phyloP scores from a whole-genome alignment of 768 basidiomycete species.

The Solioccasus polychromus region DNA sequence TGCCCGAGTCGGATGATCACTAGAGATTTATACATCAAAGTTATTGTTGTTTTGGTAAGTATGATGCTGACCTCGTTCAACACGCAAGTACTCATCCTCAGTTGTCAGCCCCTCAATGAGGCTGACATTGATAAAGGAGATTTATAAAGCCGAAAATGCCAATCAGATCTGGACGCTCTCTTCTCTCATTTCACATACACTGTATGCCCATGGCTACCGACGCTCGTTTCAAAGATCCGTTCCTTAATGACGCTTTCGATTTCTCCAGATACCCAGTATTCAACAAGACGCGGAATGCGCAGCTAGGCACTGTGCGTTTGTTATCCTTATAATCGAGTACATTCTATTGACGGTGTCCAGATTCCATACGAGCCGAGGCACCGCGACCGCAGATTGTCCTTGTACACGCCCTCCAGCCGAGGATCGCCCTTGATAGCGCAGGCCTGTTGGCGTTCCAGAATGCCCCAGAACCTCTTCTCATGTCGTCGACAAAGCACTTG shows the following conservation, averaged over 20 bases:
- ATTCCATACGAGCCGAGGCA: neutral
- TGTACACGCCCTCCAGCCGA: neutral
- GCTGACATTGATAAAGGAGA: too few relatives aligned
- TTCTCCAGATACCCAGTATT: slow-evolving; percentile 12
- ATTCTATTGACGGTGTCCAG: neutral
- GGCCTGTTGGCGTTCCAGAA: slow-evolving; percentile 9
- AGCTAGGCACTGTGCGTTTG: slow-evolving; percentile 5
- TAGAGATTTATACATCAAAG: too few relatives aligned
- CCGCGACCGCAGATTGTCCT: slow-evolving; percentile 1
- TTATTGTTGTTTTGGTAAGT: too few relatives aligned
- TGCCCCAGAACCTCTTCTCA: slow-evolving; percentile 23
- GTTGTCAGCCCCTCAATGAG: too few relatives aligned
- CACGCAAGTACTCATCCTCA: too few relatives aligned
- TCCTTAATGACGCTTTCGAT: slow-evolving; percentile 22
- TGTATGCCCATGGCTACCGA: slow-evolving; percentile 6
- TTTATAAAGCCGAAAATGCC: neutral
- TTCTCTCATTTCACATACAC: neutral
- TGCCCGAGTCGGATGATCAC: too few relatives aligned
- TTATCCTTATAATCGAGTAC: neutral
- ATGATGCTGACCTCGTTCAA: too few relatives aligned
- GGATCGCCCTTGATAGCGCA: neutral
- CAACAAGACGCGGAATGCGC: neutral
- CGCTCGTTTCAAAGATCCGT: slow-evolving; percentile 20
- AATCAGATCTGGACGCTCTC: neutral
- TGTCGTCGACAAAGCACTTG: slow-evolving; percentile 15